These are phyloP conservation scores for Fraxinus velutina DNA, from an alignment of 305 asterid species.

Conservation along the genomic window DNA sequence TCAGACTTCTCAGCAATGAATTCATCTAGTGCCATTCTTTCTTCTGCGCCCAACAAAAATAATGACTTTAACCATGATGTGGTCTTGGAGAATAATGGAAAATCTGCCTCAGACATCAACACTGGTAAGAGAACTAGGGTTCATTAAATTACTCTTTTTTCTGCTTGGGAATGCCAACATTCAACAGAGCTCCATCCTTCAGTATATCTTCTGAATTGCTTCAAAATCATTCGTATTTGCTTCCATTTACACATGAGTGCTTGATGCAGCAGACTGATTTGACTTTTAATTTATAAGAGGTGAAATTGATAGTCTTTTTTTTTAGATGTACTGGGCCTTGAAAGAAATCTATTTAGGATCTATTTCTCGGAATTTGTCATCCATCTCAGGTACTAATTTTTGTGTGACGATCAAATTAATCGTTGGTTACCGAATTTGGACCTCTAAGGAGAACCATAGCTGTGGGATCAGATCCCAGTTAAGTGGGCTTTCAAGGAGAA, in stretches of 20 bases:
- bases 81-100: constrained; percentile 46
- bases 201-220: constrained; percentile 7
- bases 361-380: not conserved
- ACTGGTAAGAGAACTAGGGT: constrained; percentile 43
- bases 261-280: not conserved
- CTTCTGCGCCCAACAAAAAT: constrained; percentile 46
- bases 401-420: not conserved
- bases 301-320: not conserved
- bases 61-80: constrained; percentile 42
- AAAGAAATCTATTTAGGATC: not conserved
- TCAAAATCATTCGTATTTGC: not conserved
- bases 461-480: not conserved
- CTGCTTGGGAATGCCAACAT: not conserved
- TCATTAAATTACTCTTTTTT: not conserved
- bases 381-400: not conserved
- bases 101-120: constrained; percentile 35
- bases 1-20: constrained; percentile 50
- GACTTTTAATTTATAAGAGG: not conserved
- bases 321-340: not conserved
- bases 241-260: not conserved
- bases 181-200: constrained; percentile 2
- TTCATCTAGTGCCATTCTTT: constrained; percentile 58
- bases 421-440: not conserved
- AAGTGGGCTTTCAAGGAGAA: not conserved
- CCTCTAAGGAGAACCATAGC: not conserved